Base-by-base conservation (phyloP, 176 grass and related monocot genomes). In the Luzula sylvatica region DNA sequence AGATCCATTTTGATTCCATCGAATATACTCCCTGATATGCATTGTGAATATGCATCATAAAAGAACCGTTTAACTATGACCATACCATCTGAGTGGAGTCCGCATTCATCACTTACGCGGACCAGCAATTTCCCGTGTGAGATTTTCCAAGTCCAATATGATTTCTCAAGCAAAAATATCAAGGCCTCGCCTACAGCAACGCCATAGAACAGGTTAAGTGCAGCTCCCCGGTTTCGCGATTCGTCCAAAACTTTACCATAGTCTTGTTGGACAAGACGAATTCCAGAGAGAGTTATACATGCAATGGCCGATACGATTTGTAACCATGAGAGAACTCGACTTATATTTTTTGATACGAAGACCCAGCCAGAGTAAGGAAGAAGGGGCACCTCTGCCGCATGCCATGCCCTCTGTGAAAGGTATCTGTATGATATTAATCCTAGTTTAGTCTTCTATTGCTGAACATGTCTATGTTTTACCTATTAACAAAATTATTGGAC, bases 1-100 rank as follows among this genome's bases (percentile, higher is more conserved):
- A 87, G 78, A 62, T 87, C 83, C 83, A 87, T 82, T 65, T 65
- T 87, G 65, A 87, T 63, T 42, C 83, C 73, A 17, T 87, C 78
- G 42, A 87, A 87, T 51, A 87, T 82, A 69, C 74, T 78, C 0
- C 74, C 74, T 0, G 23, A 15, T 51, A 82, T 22, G 69, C 78
- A 82, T n/a, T 63, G 74, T 2, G 78, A 87, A 70, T 82, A 82
- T 55, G 78, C 74, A 30, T 75, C 74, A 25, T 87, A 82, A 65
- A 87, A 87, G 70, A 87, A 87, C 20, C 69, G 73, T 53, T 3
- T 77, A 47, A 87, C 69, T 0, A 68, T 76, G 11, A 81, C 63
- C 23, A 66, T 44, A 1, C 82, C 82, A 56, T 71, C 62, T 0
- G 46, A 5, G 38, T 74, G 74, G 8, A 84, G 81, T 12, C 65